Percentiles rank a stretch among this genome's conserved stretches.
These are phyloP conservation scores for Phaeolepiota aurea DNA, from an alignment of 768 basidiomycete genomes.

Conservation along the genomic window DNA sequence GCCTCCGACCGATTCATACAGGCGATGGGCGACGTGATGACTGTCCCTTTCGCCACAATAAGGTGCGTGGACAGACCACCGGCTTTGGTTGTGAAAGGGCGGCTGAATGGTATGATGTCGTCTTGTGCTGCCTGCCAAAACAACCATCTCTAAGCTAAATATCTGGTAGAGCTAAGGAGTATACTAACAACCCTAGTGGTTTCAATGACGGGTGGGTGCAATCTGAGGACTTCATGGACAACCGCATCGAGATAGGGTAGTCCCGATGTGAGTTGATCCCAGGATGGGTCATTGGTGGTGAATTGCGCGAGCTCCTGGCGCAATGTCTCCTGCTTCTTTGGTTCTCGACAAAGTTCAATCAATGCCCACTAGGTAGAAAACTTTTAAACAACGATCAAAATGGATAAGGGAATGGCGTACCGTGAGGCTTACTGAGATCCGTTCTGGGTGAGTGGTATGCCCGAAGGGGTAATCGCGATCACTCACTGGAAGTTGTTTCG, in stretches of 20 bases:
- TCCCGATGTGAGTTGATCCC: constrained; percentile 39
- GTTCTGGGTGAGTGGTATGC: too few species aligned
- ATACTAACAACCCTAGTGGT: constrained; percentile 28
- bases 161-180: not conserved
- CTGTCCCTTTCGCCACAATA: constrained; percentile 37
- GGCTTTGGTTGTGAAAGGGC: constrained; percentile 33
- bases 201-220: constrained; percentile 27
- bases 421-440: constrained; percentile 25
- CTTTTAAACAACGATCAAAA: not conserved
- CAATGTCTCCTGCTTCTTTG: constrained; percentile 35
- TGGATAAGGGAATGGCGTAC: constrained; percentile 17
- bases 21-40: constrained; percentile 31
- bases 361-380: constrained; percentile 38
- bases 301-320: constrained; percentile 40
- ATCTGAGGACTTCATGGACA: constrained; percentile 30
- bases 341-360: constrained; percentile 41
- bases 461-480: not conserved
- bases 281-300: constrained; percentile 37
- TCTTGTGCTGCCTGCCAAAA: constrained; percentile 35
- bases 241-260: constrained; percentile 52
- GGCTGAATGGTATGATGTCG: constrained; percentile 49
- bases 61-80: constrained; percentile 32
- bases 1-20: constrained; percentile 40
- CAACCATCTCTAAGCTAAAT: not conserved
- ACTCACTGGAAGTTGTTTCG: constrained; percentile 44